These are phyloP conservation scores for Hypoxylon sp. DNA, from an alignment of 2,329 filamentous ascomycete species.

Conservation along the genomic window DNA sequence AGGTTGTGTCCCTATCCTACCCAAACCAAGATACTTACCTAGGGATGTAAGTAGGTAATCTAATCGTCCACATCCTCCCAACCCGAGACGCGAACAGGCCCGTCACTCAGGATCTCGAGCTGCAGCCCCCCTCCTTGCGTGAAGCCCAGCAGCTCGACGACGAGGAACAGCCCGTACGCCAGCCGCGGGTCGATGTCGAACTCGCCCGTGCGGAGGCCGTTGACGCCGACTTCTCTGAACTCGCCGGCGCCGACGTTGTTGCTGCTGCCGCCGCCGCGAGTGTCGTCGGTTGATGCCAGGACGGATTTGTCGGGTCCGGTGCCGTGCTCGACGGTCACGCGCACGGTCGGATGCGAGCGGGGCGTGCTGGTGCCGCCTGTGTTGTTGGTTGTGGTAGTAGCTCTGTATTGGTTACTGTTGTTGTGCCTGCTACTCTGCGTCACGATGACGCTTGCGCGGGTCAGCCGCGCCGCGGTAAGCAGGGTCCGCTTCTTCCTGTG, in stretches of 20 bases:
- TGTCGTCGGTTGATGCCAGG: slow-evolving; percentile 67
- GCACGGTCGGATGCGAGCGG: slow-evolving; percentile 60
- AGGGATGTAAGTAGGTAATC: no score
- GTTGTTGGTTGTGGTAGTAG: background rate
- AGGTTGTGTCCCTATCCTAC: no score
- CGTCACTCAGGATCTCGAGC: slow-evolving; percentile 66
- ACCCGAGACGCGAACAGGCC: slow-evolving; percentile 56
- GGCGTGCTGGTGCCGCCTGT: slow-evolving; percentile 45
- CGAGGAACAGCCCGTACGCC: slow-evolving; percentile 76
- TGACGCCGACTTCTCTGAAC: slow-evolving; percentile 74
- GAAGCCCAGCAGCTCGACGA: slow-evolving; percentile 82
- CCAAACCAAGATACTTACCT: no score
- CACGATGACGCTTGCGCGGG: slow-evolving; percentile 69
- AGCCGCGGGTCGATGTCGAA: slow-evolving; percentile 79
- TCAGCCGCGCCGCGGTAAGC: slow-evolving; percentile 63
- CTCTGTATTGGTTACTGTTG: background rate
- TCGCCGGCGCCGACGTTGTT: no score
- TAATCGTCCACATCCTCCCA: slow-evolving; percentile 57
- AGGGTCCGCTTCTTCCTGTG: slow-evolving; percentile 54
- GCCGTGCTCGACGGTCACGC: slow-evolving; percentile 79
- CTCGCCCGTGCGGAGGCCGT: slow-evolving; percentile 74
- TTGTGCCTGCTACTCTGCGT: slow-evolving; percentile 40
- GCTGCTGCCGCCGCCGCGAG: slow-evolving; percentile 44
- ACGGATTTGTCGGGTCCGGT: slow-evolving; percentile 75
- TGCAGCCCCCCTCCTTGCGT: slow-evolving; percentile 58